Evolutionary conservation across 306 rosid genomes (phyloP).

Genomic region (Glycine tomentella): DNA sequence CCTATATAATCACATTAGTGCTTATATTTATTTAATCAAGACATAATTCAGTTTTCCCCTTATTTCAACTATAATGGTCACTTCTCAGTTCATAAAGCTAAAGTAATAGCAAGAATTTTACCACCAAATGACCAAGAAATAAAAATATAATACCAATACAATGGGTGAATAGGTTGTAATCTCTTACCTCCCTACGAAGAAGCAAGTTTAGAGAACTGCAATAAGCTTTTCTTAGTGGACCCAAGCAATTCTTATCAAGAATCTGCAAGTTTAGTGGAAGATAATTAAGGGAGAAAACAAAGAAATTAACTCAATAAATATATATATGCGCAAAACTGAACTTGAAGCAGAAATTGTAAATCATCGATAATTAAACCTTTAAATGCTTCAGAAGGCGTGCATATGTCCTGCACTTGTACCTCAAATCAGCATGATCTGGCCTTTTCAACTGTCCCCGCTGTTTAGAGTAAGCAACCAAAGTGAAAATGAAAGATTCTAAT

Average conservation of each 20-base stretch:
- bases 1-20: not conserved
- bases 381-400: slow-evolving; percentile 90
- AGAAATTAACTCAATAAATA: slow-evolving; percentile 11
- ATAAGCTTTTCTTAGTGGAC: slow-evolving; percentile 77
- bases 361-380: slow-evolving; percentile 64
- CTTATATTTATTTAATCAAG: not conserved
- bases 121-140: slow-evolving; percentile 29
- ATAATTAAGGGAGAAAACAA: slow-evolving; percentile 34
- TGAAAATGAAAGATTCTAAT: slow-evolving; percentile 39
- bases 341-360: slow-evolving; percentile 24
- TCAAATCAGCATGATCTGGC: slow-evolving; percentile 97
- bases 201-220: slow-evolving; percentile 93
- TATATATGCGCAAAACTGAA: slow-evolving; percentile 18
- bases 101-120: slow-evolving; percentile 32
- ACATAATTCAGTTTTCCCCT: not conserved
- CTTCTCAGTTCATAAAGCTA: slow-evolving; percentile 32
- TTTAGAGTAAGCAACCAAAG: slow-evolving; percentile 47
- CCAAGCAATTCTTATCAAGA: slow-evolving; percentile 87
- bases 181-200: slow-evolving; percentile 89
- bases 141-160: slow-evolving; percentile 39
- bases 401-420: slow-evolving; percentile 92
- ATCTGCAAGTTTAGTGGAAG: slow-evolving; percentile 60
- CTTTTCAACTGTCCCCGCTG: slow-evolving; percentile 97
- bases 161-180: slow-evolving; percentile 46
- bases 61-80: slow-evolving; percentile 26